Evolutionary conservation across 441 rosid genomes (phyloP).

Genomic region (Mallotus repandus): DNA sequence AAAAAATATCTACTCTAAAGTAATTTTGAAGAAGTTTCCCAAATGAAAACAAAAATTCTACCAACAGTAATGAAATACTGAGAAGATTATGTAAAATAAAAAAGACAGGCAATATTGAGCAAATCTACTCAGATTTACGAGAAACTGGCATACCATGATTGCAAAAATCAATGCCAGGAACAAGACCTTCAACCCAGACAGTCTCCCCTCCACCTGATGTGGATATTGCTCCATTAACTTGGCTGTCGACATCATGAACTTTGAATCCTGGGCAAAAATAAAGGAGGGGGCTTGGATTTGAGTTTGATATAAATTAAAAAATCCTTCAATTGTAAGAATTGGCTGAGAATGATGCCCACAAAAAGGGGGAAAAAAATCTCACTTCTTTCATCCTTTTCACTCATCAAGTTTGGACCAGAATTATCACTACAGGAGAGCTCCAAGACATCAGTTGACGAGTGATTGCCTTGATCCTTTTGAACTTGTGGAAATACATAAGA

Average conservation of each 20-base stretch:
- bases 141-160: constrained; percentile 72
- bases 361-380: constrained; percentile 27
- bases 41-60: neutral
- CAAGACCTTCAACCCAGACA: constrained; percentile 96
- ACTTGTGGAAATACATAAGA: constrained; percentile 76
- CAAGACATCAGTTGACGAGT: constrained; percentile 22
- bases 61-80: neutral
- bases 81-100: neutral
- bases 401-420: constrained; percentile 20
- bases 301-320: constrained; percentile 14
- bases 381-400: constrained; percentile 34
- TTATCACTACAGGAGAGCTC: constrained; percentile 22
- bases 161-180: constrained; percentile 97
- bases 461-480: constrained; percentile 37
- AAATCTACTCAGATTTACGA: neutral
- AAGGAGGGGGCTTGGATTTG: neutral
- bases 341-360: neutral
- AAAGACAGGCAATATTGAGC: neutral
- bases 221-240: constrained; percentile 35
- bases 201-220: constrained; percentile 47
- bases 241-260: constrained; percentile 23
- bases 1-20: neutral
- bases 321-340: constrained; percentile 11
- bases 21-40: neutral
- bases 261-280: constrained; percentile 36